Evolutionary conservation across 208 protist genomes (phyloP), one percentile per base, ranked within the genome.

Genomic region (Leishmania amazonensis): DNA sequence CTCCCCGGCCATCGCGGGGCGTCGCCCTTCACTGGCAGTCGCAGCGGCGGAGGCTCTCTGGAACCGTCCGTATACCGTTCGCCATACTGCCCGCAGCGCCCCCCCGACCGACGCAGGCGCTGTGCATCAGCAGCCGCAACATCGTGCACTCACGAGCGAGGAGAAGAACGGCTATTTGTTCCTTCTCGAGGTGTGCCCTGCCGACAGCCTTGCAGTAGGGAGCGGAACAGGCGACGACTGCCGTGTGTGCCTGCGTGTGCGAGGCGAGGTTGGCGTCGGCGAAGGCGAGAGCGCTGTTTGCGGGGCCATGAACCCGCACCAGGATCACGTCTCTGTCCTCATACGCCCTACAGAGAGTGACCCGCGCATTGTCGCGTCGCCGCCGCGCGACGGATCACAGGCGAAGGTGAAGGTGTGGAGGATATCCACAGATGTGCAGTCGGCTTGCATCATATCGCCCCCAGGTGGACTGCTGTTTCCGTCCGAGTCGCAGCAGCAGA

Each of bases 341-440:
- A 79, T 82, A 62, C 77, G 70, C n/a, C 78, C 76, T 15, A 76
- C 83, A 15, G 67, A 35, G n/a, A 9, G 8, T 17, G 19, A 38
- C 17, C 1, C 49, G 31, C 78, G 49, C 21, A 49, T 45, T 19
- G 81, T 6, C 21, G 72, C 47, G 11, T 35, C 73, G 49, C 31
- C 15, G 76, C 2, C 71, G 15, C 54, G 11, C 54, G 75, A 78
- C 28, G 38, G 13, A 42, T 38, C 38, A 19, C 76, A 45, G 31
- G 60, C 62, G 54, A 85, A 81, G 78, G 77, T 85, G 19, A 85
- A 85, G 57, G 83, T 85, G 62, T 85, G 83, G 83, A 31, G 28
- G 28, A 35, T 85, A 28, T 28, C 38, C 35, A 40, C 64, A 70
- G 76, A 45, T 49, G 58, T 31, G 70, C 70, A n/a, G 28, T 35